Conservation (phyloP, 441 rosid genomes). For the Pelargonium fulgidum region DNA sequence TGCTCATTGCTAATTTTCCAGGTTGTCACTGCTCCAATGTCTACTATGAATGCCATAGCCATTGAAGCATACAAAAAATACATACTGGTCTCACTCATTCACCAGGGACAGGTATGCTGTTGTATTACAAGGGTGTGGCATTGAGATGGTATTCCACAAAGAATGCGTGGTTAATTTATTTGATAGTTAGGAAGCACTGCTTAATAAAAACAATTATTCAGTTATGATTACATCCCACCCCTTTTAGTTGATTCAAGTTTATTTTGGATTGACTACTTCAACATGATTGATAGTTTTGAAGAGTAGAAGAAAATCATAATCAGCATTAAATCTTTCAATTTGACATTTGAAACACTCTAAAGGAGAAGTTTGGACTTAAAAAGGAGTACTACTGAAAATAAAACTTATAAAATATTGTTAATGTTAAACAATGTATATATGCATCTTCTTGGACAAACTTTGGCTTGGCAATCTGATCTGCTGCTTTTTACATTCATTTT, state of each 20-base stretch:
- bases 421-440: not conserved
- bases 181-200: constrained; percentile 2
- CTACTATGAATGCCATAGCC: constrained; percentile 62
- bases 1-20: constrained; percentile 24
- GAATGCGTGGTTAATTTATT: constrained; percentile 1
- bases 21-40: constrained; percentile 94
- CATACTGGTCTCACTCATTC: constrained; percentile 75
- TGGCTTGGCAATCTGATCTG: constrained; percentile 3
- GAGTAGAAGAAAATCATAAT: not conserved
- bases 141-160: constrained; percentile 10
- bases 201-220: not conserved
- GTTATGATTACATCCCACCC: not conserved
- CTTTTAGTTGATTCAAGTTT: not conserved
- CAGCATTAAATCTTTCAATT: not conserved
- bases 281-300: not conserved
- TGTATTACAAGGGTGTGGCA: constrained; percentile 6
- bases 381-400: not conserved
- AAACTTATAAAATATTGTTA: not conserved
- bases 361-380: not conserved
- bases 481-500: constrained; percentile 3
- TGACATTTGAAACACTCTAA: not conserved
- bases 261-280: not conserved
- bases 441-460: not conserved
- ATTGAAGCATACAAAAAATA: constrained; percentile 89
- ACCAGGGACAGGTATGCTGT: constrained; percentile 59